Percentiles rank a stretch among this genome's conserved stretches.
These are phyloP conservation scores for Ormosia semicastrata DNA, from an alignment of 306 rosid genomes.

Conservation along the genomic window DNA sequence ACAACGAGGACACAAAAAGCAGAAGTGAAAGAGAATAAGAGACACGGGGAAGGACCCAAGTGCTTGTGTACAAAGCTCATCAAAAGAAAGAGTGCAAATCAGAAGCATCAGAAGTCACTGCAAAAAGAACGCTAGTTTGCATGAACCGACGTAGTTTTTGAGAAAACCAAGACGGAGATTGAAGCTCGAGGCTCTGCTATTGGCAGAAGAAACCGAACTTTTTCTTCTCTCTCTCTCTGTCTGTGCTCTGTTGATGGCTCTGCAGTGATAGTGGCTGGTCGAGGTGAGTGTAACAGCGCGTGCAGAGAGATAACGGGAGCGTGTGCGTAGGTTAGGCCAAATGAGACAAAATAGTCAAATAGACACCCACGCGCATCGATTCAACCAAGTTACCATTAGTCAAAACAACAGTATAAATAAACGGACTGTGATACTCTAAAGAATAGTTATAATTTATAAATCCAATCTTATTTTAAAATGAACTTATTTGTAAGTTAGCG, in stretches of 20 bases:
- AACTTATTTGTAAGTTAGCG: too few species aligned
- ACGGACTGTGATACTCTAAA: too few species aligned
- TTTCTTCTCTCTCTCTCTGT: background rate
- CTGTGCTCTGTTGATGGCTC: background rate
- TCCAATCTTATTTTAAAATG: too few species aligned
- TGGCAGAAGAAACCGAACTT: background rate
- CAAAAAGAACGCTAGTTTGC: background rate
- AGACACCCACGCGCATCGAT: conserved; percentile 35
- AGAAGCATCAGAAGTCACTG: background rate
- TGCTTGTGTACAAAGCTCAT: background rate
- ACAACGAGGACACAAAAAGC: conserved; percentile 22
- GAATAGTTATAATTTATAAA: too few species aligned
- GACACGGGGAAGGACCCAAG: conserved; percentile 13
- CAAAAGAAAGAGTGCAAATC: background rate
- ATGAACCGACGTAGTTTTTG: conserved; percentile 15
- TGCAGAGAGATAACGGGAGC: background rate
- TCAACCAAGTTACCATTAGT: background rate
- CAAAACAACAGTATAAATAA: background rate
- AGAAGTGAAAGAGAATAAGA: conserved; percentile 2
- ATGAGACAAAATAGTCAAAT: conserved; percentile 1
- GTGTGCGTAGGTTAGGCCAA: conserved; percentile 22
- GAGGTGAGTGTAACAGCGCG: background rate
- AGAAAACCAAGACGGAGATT: conserved; percentile 17
- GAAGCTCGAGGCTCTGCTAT: conserved; percentile 34
- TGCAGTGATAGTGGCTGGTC: conserved; percentile 18